These are phyloP conservation scores for Nepenthes alata DNA, from an alignment of 179 eudicot species.

Conservation along the genomic window DNA sequence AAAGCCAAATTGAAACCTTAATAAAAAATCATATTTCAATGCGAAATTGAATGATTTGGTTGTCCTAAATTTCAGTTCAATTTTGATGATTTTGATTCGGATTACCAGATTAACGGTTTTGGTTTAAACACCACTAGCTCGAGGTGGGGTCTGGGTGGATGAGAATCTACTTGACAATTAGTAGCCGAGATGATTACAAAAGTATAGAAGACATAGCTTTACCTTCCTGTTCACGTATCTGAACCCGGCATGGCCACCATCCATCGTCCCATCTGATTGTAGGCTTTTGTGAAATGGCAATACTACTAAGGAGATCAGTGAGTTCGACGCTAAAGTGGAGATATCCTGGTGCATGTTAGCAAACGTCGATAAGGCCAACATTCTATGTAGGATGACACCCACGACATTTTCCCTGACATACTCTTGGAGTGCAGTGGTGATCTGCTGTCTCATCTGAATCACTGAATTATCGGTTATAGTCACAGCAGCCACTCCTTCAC, in stretches of 20 bases:
- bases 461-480: slow-evolving; percentile 48
- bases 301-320: slow-evolving; percentile 39
- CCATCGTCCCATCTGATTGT: slow-evolving; percentile 29
- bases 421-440: slow-evolving; percentile 31
- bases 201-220: slow-evolving; percentile 3
- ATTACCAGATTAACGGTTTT: too few species aligned
- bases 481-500: slow-evolving; percentile 31
- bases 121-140: too few species aligned
- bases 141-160: too few species aligned
- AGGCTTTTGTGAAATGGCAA: slow-evolving; percentile 64
- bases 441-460: slow-evolving; percentile 40
- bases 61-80: too few species aligned
- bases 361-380: slow-evolving; percentile 50
- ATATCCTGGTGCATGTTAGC: slow-evolving; percentile 71
- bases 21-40: too few species aligned
- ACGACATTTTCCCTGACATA: slow-evolving; percentile 32
- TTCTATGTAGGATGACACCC: slow-evolving; percentile 33
- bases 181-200: too few species aligned
- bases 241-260: slow-evolving; percentile 42
- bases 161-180: too few species aligned
- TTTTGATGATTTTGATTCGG: too few species aligned
- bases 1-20: too few species aligned
- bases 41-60: too few species aligned
- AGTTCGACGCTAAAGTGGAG: slow-evolving; percentile 56
- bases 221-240: slow-evolving; percentile 87